Base-by-base conservation (phyloP, 2,329 filamentous ascomycete genomes). In the Phialophora chinensis region DNA sequence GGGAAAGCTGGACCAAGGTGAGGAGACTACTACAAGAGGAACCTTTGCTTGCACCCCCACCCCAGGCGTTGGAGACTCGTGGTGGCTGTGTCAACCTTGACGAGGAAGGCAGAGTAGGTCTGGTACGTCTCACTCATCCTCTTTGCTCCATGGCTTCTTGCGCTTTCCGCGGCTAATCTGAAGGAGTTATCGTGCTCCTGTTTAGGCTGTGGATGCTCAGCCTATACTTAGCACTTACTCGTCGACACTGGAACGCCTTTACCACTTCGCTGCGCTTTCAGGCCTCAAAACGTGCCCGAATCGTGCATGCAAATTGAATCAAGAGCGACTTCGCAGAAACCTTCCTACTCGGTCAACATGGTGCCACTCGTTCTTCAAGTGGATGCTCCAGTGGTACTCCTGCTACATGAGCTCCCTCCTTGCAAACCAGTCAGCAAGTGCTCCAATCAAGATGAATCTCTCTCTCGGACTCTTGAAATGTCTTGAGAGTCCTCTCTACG, bases 211-310 rank as follows among this genome's bases (percentile, higher is more conserved):
- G 11, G 53, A 56, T 20, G n/a, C 29, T 4, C n/a, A 27, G 11
- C 27, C n/a, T 35, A 56, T 56, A 29, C 4, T 31, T 11, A 33
- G 8, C 27, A n/a, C 25, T 20, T 4, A 56, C 11, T 31, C n/a
- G n/a, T 60, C 59, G 17, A 62, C 44, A n/a, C 27, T 62, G 6
- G 59, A 62, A n/a, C 44, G 59, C n/a, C 31, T 62, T 2, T 54
- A 62, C 38, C 49, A 53, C 27, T 62, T 47, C 27, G 59, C 59
- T 3, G 27, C 23, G 31, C 20, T 11, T 17, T 62, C 47, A 17
- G 44, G 27, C 14, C 25, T 62, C n/a, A 54, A 53, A 49, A 2
- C 44, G 10, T 62, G 59, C 35, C 17, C 25, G 12, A 38, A 33
- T 53, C 29, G 12, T 14, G 29, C 44, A 14, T 62, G 59, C 14